A percentile compares a stretch with the other conserved stretches of the same genome.
Conservation (phyloP, 2,329 filamentous ascomycete species). For the Thielaviopsis populi region DNA sequence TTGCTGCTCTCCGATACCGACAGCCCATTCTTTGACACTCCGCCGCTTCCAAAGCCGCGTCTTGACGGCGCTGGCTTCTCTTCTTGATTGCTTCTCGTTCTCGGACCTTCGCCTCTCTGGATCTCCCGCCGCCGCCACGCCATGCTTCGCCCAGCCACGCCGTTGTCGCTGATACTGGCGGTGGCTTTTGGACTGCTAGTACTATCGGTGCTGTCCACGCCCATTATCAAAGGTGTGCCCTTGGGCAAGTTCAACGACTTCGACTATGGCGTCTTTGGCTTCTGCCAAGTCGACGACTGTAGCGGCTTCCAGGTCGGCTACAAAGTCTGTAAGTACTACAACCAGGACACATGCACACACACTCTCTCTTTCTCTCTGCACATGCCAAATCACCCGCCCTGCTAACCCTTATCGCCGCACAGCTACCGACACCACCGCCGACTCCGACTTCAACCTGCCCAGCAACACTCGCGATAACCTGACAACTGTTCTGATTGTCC, state of each 20-base stretch:
- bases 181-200: conserved; percentile 73
- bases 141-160: conserved; percentile 86
- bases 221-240: conserved; percentile 72
- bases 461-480: conserved; percentile 43
- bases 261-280: conserved; percentile 87
- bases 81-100: not conserved
- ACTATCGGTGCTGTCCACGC: conserved; percentile 78
- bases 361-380: not conserved
- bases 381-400: not conserved
- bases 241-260: conserved; percentile 62
- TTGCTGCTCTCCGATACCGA: not conserved
- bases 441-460: conserved; percentile 41
- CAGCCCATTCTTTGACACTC: not conserved
- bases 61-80: conserved; percentile 30
- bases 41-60: conserved; percentile 27
- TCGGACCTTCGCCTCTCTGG: conserved; percentile 18
- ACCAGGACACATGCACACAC: not conserved
- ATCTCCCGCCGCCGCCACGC: conserved; percentile 26
- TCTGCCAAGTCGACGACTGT: conserved; percentile 51
- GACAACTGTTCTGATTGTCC: conserved; percentile 81
- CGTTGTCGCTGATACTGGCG: conserved; percentile 71
- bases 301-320: conserved; percentile 71
- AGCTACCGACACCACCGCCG: conserved; percentile 18
- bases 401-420: conserved; percentile 19
- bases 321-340: conserved; percentile 48